Evolutionary conservation across 1,284 basidiomycete species (phyloP).

Genomic region (Rhodotorula sp.): DNA sequence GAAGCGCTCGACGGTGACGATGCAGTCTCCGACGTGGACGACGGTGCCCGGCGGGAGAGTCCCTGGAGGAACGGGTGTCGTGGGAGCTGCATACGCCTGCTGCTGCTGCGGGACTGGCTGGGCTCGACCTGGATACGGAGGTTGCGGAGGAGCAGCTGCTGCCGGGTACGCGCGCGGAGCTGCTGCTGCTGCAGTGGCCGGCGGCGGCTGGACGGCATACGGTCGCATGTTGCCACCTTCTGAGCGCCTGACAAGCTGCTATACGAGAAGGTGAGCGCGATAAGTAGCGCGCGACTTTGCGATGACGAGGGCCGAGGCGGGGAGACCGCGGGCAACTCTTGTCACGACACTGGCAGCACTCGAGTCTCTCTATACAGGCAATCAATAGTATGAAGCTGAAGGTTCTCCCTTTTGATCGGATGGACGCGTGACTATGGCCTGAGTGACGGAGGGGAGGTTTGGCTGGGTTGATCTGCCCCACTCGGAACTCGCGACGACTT

Average conservation of each 20-base stretch:
- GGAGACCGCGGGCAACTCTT: too few relatives aligned
- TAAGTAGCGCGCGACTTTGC: too few relatives aligned
- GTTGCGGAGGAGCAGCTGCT: not conserved
- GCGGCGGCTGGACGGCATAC: not conserved
- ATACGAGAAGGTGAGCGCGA: not conserved
- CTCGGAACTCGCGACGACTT: too few relatives aligned
- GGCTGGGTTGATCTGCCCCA: too few relatives aligned
- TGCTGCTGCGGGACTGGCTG: not conserved
- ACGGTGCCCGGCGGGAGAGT: conserved; percentile 68
- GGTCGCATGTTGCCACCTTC: not conserved
- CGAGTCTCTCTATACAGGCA: too few relatives aligned
- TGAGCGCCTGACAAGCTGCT: not conserved
- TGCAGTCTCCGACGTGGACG: conserved; percentile 84
- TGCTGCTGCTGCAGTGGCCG: not conserved
- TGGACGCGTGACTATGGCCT: too few relatives aligned
- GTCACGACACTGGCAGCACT: too few relatives aligned
- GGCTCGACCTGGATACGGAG: not conserved
- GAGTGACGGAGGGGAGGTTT: too few relatives aligned
- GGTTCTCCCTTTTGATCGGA: too few relatives aligned
- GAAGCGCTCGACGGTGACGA: conserved; percentile 82
- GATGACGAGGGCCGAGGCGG: too few relatives aligned
- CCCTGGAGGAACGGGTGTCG: conserved; percentile 40
- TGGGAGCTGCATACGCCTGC: not conserved
- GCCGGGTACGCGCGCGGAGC: not conserved
- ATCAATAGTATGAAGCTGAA: too few relatives aligned